Percentiles rank a stretch among this genome's conserved stretches.
Conservation (phyloP, 1,284 basidiomycete genomes). For the Kalmanozyma brasiliensis region DNA sequence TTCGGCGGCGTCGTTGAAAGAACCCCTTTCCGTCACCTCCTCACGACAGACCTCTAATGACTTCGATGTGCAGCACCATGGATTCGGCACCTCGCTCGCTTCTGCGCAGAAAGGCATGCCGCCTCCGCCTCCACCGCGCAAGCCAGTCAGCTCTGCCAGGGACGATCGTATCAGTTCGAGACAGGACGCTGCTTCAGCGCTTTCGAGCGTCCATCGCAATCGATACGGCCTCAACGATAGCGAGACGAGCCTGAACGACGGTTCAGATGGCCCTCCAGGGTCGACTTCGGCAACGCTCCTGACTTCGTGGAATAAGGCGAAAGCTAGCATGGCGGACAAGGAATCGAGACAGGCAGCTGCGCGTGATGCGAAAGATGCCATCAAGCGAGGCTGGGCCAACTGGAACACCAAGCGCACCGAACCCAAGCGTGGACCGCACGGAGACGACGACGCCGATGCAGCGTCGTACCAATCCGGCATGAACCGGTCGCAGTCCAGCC, state of each 20-base stretch:
- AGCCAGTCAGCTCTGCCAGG: constrained; percentile 2
- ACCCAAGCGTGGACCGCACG: constrained; percentile 13
- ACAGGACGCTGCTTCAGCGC: constrained; percentile 34
- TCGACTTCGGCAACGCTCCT: constrained; percentile 38
- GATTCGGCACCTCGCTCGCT: background rate
- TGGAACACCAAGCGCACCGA: constrained; percentile 57
- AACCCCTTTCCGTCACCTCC: background rate
- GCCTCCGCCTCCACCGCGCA: constrained; percentile 34
- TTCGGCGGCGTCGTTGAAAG: constrained; percentile 2
- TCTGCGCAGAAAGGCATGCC: constrained; percentile 13
- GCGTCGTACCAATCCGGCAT: constrained; percentile 30
- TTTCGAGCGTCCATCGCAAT: constrained; percentile 37
- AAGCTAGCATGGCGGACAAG: constrained; percentile 64
- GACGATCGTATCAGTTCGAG: constrained; percentile 11
- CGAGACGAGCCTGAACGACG: constrained; percentile 12
- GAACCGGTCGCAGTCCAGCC: constrained; percentile 33
- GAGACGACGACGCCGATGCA: constrained; percentile 10
- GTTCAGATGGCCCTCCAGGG: constrained; percentile 4
- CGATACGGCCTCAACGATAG: constrained; percentile 36
- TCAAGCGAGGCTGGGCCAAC: constrained; percentile 62
- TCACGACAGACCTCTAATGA: constrained; percentile 9
- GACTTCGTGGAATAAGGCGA: constrained; percentile 61
- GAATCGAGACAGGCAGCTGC: constrained; percentile 60
- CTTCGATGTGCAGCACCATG: background rate
- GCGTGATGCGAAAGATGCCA: constrained; percentile 63